Evolutionary conservation across 495 filamentous ascomycete species (phyloP), one percentile per base, ranked within the genome.

Genomic region (Pyrenula massariospora): DNA sequence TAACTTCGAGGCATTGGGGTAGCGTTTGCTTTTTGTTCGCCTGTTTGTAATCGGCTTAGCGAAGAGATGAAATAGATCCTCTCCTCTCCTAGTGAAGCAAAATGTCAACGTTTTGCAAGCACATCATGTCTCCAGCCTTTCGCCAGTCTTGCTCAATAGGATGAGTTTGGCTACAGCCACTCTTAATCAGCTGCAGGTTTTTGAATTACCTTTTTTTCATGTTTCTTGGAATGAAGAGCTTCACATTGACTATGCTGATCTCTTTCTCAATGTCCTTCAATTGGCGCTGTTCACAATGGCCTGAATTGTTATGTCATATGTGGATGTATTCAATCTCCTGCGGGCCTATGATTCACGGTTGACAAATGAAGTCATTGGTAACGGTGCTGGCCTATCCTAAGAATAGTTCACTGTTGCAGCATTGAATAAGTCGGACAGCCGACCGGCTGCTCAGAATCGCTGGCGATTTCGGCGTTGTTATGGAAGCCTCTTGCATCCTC

Each of bases 1-100:
- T 58, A 47, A 20, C 48, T 57, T 10, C 24, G 42, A 57, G 57
- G 56, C 56, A 50, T 51, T 56, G 60, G 60, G 57, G 53, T 48
- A 56, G 60, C 56, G 12, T 10, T 20, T 31, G 24, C 24, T 24
- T 48, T 47, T 25, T 52, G 20, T 36, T 24, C 12, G 10, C 2
- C 15, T 25, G 12, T 10, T 42, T 12, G 52, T 19, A 59, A 11
- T 3, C 10, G 1, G 54, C 20, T 55, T 23, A 3, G 25, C 24
- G 0, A 22, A 25, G 51, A 53, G n/a, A 24, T 53, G n/a, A 1
- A 22, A 2, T 53, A 24, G 51, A 25, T 20, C 1, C 3, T 42
- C 31, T 42, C 31, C 31, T 15, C 31, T 42, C 31, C 5, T 15
- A 8, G 31, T 42, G 31, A 42, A 42, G 31, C 31, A 42, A 42